phyloP scores from a whole-genome alignment of 148 eudicot species.

The Amaranthus palmeri region DNA sequence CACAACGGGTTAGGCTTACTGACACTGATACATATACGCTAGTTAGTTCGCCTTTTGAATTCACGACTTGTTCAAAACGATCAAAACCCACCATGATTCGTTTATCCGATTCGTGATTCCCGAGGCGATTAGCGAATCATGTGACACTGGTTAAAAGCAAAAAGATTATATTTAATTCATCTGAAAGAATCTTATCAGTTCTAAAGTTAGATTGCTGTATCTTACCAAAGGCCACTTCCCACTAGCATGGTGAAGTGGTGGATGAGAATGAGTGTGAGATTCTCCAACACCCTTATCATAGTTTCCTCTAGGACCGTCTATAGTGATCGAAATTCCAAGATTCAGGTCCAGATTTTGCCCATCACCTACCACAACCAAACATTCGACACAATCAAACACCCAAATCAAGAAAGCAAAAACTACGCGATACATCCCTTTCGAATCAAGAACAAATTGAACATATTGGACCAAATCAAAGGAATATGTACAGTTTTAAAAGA shows the following conservation, averaged over 20 bases:
- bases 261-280: conserved; percentile 24
- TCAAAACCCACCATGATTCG: too few relatives aligned
- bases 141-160: neutral
- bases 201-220: neutral
- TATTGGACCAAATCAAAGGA: neutral
- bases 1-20: too few relatives aligned
- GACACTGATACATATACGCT: too few relatives aligned
- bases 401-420: neutral
- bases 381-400: conserved; percentile 10
- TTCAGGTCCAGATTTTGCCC: conserved; percentile 44
- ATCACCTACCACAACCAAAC: conserved; percentile 23
- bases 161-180: neutral
- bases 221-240: conserved; percentile 33
- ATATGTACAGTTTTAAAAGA: neutral
- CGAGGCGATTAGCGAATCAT: too few relatives aligned
- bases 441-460: neutral
- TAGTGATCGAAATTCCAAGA: conserved; percentile 37
- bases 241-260: conserved; percentile 27
- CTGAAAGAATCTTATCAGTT: neutral
- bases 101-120: too few relatives aligned
- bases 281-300: conserved; percentile 15
- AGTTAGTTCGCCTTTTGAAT: too few relatives aligned
- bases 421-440: neutral
- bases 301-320: conserved; percentile 24
- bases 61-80: too few relatives aligned